A percentile compares a stretch with the other conserved stretches of the same genome.
Evolutionary conservation across 495 filamentous ascomycete species (phyloP).

Genomic region (Penicillium riverlandense): DNA sequence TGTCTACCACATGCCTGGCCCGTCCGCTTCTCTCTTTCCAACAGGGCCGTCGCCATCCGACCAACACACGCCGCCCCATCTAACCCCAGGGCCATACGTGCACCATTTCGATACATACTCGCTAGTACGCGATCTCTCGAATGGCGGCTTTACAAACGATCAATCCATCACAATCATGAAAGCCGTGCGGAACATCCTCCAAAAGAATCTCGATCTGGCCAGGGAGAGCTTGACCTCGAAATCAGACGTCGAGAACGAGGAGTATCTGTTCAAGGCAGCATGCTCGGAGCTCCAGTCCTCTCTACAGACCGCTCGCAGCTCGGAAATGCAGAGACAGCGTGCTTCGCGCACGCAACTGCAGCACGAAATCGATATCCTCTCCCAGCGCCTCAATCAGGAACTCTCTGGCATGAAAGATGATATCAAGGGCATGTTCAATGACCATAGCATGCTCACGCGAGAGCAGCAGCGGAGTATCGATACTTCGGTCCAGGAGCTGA

Average conservation of each 20-base stretch:
- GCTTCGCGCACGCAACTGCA: constrained; percentile 78
- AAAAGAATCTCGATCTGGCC: constrained; percentile 72
- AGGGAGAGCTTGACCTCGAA: constrained; percentile 68
- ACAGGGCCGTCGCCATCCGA: constrained; percentile 27
- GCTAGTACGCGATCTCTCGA: constrained; percentile 68
- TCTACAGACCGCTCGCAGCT: constrained; percentile 47
- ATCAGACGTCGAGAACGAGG: constrained; percentile 78
- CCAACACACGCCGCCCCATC: constrained; percentile 48
- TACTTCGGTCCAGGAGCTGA: constrained; percentile 78
- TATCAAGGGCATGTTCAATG: constrained; percentile 91
- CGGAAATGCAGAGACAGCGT: constrained; percentile 59
- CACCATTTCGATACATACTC: constrained; percentile 96
- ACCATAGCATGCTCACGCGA: constrained; percentile 85
- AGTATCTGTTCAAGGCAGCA: constrained; percentile 89
- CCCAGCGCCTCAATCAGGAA: constrained; percentile 75
- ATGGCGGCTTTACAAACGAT: constrained; percentile 56
- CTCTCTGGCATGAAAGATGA: constrained; percentile 75
- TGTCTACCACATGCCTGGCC: constrained; percentile 54
- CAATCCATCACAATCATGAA: constrained; percentile 85
- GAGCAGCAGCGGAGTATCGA: constrained; percentile 81
- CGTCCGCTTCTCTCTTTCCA: constrained; percentile 26
- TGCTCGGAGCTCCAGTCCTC: constrained; percentile 87
- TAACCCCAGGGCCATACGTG: constrained; percentile 70
- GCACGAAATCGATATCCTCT: constrained; percentile 89
- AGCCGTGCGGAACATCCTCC: constrained; percentile 66